phyloP scores from a whole-genome alignment of 1,284 basidiomycete species.

The Cutaneotrichosporon mucoides region DNA sequence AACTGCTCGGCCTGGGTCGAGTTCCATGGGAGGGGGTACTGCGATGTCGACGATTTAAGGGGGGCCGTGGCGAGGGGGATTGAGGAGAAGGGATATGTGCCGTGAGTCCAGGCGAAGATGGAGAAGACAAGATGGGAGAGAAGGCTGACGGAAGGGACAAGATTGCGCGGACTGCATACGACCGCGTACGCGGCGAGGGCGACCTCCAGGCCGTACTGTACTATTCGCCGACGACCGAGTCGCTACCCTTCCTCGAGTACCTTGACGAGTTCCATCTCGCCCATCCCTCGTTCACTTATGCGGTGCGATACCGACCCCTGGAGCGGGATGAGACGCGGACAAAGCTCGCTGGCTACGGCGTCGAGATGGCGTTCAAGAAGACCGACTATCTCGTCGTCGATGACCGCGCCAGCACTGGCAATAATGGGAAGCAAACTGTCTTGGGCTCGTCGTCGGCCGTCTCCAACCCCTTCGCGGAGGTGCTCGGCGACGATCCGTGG shows the following conservation, averaged over 20 bases:
- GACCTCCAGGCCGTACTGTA: slow-evolving; percentile 62
- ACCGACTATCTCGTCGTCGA: slow-evolving; percentile 94
- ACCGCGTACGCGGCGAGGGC: slow-evolving; percentile 60
- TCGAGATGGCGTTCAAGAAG: slow-evolving; percentile 89
- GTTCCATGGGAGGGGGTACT: slow-evolving; percentile 74
- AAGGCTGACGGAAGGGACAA: neutral
- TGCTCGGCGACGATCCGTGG: slow-evolving; percentile 46
- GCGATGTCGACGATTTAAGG: slow-evolving; percentile 62
- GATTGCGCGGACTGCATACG: slow-evolving; percentile 54
- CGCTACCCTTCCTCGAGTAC: slow-evolving; percentile 58
- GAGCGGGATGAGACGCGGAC: slow-evolving; percentile 15
- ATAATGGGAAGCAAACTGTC: slow-evolving; percentile 3
- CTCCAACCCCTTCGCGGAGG: slow-evolving; percentile 18
- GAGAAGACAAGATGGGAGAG: neutral
- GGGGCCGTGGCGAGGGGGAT: slow-evolving; percentile 55
- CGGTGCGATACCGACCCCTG: slow-evolving; percentile 60
- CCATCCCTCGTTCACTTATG: slow-evolving; percentile 60
- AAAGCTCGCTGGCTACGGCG: slow-evolving; percentile 81
- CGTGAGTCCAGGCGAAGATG: slow-evolving; percentile 20
- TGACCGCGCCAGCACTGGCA: slow-evolving; percentile 55
- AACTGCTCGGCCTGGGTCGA: slow-evolving; percentile 79
- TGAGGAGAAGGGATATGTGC: slow-evolving; percentile 46
- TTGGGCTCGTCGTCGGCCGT: neutral
- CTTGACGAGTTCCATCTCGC: slow-evolving; percentile 55
- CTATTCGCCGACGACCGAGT: slow-evolving; percentile 60